Evolutionary conservation across 225 moss, liverwort and hornwort genomes (phyloP).

Genomic region (Rhytidiadelphus loreus): DNA sequence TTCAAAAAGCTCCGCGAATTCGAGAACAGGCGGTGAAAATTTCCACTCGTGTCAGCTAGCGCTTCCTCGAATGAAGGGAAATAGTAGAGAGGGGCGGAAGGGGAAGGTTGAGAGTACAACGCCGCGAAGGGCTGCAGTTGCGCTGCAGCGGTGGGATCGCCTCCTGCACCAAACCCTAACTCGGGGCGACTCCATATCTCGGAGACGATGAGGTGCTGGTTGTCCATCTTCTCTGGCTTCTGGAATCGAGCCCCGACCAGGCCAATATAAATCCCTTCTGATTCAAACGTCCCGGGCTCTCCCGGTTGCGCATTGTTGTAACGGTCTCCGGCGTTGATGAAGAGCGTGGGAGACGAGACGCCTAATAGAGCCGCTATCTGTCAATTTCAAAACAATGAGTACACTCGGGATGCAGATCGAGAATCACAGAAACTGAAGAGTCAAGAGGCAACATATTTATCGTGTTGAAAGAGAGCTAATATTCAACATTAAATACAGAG

Average conservation of each 20-base stretch:
- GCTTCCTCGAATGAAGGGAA: conserved; percentile 17
- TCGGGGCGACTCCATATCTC: background rate
- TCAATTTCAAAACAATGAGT: background rate
- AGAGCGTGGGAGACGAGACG: conserved; percentile 23
- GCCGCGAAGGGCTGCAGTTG: background rate
- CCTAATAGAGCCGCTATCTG: conserved; percentile 15
- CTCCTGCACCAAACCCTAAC: background rate
- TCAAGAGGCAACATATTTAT: background rate
- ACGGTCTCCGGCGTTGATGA: conserved; percentile 15
- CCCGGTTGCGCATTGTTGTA: background rate
- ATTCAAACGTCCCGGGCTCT: background rate
- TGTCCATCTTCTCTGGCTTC: conserved; percentile 16
- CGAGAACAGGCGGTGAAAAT: background rate
- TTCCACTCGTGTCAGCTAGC: background rate
- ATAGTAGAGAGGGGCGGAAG: background rate
- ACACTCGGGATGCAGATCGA: background rate
- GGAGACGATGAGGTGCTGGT: conserved; percentile 3
- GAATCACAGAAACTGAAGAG: background rate
- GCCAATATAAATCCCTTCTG: background rate
- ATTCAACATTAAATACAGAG: background rate
- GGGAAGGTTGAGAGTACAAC: conserved; percentile 9
- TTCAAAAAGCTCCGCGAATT: conserved; percentile 1
- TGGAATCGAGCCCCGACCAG: conserved; percentile 19
- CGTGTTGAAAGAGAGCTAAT: background rate
- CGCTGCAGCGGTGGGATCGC: background rate